Evolutionary conservation across 805 yeast genomes (phyloP), one percentile per base, ranked within the genome.

Genomic region (Candida maris): DNA sequence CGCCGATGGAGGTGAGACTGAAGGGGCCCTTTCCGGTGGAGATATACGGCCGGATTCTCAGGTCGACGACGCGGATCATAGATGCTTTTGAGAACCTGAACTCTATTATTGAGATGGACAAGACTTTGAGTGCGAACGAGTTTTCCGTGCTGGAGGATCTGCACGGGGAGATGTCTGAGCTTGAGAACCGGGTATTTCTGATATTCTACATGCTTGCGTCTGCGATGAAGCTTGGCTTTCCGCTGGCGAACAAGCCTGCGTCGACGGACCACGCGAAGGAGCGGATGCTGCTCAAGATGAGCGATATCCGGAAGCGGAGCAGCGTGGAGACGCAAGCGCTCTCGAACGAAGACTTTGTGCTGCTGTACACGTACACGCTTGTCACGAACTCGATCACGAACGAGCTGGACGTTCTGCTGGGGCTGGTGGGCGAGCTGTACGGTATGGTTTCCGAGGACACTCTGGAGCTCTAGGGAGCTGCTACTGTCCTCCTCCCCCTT

Each of bases 161-260:
- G 14, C 65, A 59, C 24, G 56, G 67, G 3, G 91, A 83, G 54
- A 63, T 89, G 41, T 67, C 62, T 9, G 94, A 86, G 51, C 63
- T 86, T 14, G 84, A 82, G 51, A 79, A 80, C 44, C 60, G 91
- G 14, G 73, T 85, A 2, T 85, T 85, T 45, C 62, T 85, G 41
- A 77, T 82, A 5, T 85, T 85, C 54, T 86, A 86, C 62, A 79
- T 80, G 81, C 62, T 81, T 12, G 79, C 94, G 2, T 78, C 91
- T 8, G 83, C 94, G 0, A 67, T 85, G 64, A 72, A 77, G 28
- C 62, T 85, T 7, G 87, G 88, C 3, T 76, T 84, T 38, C 95
- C 95, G 2, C 54, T 85, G 17, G 94, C 95, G 0, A 75, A 72
- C 17, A 79, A 79, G 46, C 81, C 89, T 1, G 91, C 93, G 0